These are phyloP conservation scores for Macrolepiota albuminosa DNA, from an alignment of 768 basidiomycete genomes.

Conservation along the genomic window DNA sequence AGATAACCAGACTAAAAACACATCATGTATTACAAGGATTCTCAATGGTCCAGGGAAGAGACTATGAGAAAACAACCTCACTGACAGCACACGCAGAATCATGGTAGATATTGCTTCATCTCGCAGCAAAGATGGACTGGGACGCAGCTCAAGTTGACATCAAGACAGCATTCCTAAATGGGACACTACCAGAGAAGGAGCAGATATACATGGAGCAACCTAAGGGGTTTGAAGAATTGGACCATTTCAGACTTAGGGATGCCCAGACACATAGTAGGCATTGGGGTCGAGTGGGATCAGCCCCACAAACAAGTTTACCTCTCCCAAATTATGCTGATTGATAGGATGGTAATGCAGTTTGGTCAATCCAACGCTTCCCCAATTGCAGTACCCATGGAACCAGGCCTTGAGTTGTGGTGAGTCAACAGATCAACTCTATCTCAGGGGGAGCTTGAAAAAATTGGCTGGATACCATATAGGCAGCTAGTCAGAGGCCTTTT, in stretches of 20 bases:
- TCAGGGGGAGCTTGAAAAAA: background rate
- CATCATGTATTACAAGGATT: conserved; percentile 36
- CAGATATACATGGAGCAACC: conserved; percentile 18
- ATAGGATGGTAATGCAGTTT: background rate
- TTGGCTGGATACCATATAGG: background rate
- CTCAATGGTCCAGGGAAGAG: background rate
- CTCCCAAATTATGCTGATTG: background rate
- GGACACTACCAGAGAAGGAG: too few relatives aligned
- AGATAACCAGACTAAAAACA: conserved; percentile 21
- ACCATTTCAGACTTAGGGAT: background rate
- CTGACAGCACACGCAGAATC: background rate
- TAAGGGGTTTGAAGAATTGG: conserved; percentile 20
- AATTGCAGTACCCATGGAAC: background rate
- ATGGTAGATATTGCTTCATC: background rate
- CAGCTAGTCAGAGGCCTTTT: background rate
- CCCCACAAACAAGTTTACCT: background rate
- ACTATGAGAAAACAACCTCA: background rate
- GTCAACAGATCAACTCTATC: background rate
- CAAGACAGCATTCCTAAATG: too few relatives aligned
- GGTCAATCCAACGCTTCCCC: background rate
- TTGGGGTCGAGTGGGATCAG: background rate
- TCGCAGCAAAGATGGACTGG: conserved; percentile 29
- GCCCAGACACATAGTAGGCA: background rate
- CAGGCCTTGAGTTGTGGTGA: background rate
- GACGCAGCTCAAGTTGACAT: conserved; percentile 15